Evolutionary conservation across 2,329 filamentous ascomycete species (phyloP), one percentile per base, ranked within the genome.

Genomic region (Zelopaecilomyces penicillatus): DNA sequence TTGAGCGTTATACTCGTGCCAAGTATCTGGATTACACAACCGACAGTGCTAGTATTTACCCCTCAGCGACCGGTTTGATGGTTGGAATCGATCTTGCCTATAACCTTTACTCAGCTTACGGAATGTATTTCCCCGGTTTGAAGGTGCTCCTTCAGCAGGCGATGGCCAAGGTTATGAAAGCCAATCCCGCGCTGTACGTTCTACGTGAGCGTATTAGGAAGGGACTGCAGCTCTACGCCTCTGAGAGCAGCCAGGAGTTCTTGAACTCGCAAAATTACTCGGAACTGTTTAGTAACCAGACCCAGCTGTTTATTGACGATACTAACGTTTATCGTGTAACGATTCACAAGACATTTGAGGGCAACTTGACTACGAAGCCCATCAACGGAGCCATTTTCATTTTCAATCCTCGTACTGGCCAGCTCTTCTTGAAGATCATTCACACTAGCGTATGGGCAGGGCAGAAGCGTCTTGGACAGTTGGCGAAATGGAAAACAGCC

Each of bases 371-470:
- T 0, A 98, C 93, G 2, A 98, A 98, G 68, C 93, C 93, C 4
- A 98, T 98, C 75, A 98, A 98, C 64, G 93, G 93, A 62, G 93
- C 94, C 38, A 97, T 98, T 63, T 98, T 98, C 74, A 98, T 98
- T 62, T 97, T 98, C 79, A 98, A 98, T 64, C 93, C 94, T n/a
- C 82, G 91, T 47, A 98, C 93, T 42, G 93, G 93, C 41, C 93
- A 98, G 61, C 70, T 98, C 34, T 98, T 98, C 80, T 69, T 98
- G 61, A 98, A 98, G 76, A 97, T 98, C 57, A 98, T 98, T 54
- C 94, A 98, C 68, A 98, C 93, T 1, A 96, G 90, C 60, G 94
- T 98, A 29, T 98, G 93, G 93, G 93, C 93, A 42, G 93, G 93
- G 44, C 93, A 98, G 69, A 98, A 98, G 68, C 94, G 93, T 86